Base-by-base conservation (phyloP, 345 rosid species). In the Linum usitatissimum region DNA sequence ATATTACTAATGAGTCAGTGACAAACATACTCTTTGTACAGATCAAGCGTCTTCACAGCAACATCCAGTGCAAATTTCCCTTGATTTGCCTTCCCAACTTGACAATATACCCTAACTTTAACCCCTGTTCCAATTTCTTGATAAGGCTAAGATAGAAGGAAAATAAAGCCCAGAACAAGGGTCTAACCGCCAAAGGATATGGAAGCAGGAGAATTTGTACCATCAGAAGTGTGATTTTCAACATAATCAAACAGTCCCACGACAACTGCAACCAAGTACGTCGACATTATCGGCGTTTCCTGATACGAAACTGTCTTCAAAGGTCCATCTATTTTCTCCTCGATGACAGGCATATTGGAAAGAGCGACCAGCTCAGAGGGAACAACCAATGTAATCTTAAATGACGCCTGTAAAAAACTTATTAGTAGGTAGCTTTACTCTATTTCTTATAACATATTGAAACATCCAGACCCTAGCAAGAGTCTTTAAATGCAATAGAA, bases 221-320 rank as follows among this genome's bases (percentile, higher is more conserved):
- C 97, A 71, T 93, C 96, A 2, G 99, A 75, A 38, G 97, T 90
- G 63, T 83, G 82, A 75, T 86, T 94, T 77, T 93, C 99, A 42
- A 90, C 78, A 53, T 80, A 86, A 75, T 87, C 94, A 69, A 93
- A 93, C 77, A 90, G 73, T 61, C 99, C 99, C 68, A 93, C 80
- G 19, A 83, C 97, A 75, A 93, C 71, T 6, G 99, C 99, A 13
- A 93, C 94, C 79, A 93, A 77, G 81, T 93, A 93, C 7, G 97
- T 93, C n/a, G 99, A 93, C 97, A 93, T 93, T 57, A 86, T 80
- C n/a, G 99, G 97, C 0, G 99, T 77, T 73, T 93, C 97, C 70
- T 90, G 83, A 69, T 84, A 90, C 3, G 76, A 80, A 66, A 93
- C 85, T 10, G 81, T 72, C 81, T 90, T 93, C 54, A 76, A 12